Conservation (phyloP, 306 rosid genomes). For the Gynostemma pentaphyllum region DNA sequence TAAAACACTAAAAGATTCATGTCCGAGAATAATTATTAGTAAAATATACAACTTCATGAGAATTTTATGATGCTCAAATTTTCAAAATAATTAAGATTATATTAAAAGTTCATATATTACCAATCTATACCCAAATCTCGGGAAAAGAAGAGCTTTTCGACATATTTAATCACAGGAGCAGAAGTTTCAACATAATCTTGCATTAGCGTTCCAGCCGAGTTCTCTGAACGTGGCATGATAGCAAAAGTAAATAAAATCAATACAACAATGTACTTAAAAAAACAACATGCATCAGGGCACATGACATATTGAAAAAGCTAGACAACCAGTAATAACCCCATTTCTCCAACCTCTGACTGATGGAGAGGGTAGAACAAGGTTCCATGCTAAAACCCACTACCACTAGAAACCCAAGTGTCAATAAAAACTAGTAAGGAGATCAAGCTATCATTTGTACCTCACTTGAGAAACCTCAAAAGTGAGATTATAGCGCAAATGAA, state of each 20-base stretch:
- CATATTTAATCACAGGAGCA: slow-evolving; percentile 44
- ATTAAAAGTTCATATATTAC: slow-evolving; percentile 26
- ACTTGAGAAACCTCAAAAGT: too few relatives aligned
- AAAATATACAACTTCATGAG: not conserved
- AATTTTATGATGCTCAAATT: not conserved
- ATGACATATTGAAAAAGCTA: not conserved
- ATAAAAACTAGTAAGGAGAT: too few relatives aligned
- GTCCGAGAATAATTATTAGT: not conserved
- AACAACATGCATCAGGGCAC: not conserved
- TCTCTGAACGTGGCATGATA: slow-evolving; percentile 33
- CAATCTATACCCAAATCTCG: slow-evolving; percentile 80
- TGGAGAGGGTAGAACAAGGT: too few relatives aligned
- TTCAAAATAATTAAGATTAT: not conserved
- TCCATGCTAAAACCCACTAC: too few relatives aligned
- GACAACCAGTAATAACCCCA: too few relatives aligned
- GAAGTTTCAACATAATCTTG: slow-evolving; percentile 55
- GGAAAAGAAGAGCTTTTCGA: slow-evolving; percentile 65
- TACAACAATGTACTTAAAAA: not conserved
- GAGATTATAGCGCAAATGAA: too few relatives aligned
- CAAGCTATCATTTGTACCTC: too few relatives aligned
- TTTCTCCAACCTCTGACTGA: too few relatives aligned
- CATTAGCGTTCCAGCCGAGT: slow-evolving; percentile 64
- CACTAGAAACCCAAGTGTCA: too few relatives aligned
- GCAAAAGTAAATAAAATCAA: slow-evolving; percentile 4
- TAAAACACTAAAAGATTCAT: not conserved